Conservation (phyloP, 768 basidiomycete species). For the Podaxis sp. region DNA sequence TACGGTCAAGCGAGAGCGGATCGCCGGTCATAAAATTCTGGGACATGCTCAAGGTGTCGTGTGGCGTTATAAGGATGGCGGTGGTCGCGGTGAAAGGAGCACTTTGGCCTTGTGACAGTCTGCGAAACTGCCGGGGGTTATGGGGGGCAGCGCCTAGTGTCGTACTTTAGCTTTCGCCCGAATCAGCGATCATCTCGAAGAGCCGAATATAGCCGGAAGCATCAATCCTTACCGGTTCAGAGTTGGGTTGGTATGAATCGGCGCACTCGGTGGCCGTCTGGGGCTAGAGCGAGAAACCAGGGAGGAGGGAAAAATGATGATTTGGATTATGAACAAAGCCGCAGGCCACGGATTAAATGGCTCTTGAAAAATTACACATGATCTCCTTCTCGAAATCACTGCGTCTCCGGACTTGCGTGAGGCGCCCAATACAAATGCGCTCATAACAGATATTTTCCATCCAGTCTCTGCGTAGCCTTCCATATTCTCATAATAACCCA, state of each 20-base stretch:
- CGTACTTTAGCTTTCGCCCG: constrained; percentile 4
- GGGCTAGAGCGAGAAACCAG: not conserved
- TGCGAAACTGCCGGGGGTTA: not conserved
- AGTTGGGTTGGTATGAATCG: not conserved
- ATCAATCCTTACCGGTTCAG: not conserved
- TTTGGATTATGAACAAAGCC: not conserved
- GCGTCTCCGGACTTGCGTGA: not conserved
- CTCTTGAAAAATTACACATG: not conserved
- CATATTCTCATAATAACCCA: not conserved
- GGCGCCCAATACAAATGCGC: not conserved
- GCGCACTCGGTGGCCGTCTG: not conserved
- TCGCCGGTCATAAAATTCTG: constrained; percentile 75
- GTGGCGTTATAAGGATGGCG: not conserved
- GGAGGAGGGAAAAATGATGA: not conserved
- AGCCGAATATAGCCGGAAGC: constrained; percentile 5
- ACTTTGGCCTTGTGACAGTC: not conserved
- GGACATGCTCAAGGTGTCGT: constrained; percentile 29
- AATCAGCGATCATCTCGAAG: constrained; percentile 9
- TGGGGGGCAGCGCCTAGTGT: not conserved
- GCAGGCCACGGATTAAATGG: not conserved
- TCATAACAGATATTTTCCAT: not conserved
- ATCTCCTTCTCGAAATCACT: not conserved
- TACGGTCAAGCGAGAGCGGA: constrained; percentile 85
- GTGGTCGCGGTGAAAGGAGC: not conserved
- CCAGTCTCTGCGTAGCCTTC: not conserved